Conservation (phyloP, 495 filamentous ascomycete genomes). For the Penicillium cataractarum region DNA sequence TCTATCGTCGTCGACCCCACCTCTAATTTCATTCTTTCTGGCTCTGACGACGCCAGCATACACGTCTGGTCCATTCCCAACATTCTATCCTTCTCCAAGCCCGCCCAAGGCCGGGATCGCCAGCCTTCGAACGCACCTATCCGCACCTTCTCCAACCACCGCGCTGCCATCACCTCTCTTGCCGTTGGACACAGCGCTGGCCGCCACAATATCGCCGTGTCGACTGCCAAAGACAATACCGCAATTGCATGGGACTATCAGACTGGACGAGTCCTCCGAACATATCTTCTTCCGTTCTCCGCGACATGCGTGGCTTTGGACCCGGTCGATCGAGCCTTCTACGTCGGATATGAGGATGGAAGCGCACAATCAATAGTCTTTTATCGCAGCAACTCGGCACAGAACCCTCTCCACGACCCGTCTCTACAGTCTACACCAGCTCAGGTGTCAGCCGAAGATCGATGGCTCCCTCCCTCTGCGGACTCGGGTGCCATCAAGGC, state of each 20-base stretch:
- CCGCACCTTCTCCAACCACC: conserved; percentile 76
- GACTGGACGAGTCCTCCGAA: conserved; percentile 72
- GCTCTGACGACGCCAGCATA: conserved; percentile 84
- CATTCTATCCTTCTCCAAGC: conserved; percentile 67
- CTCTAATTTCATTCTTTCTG: conserved; percentile 80
- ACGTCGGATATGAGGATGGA: conserved; percentile 81
- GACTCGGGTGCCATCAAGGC: conserved; percentile 65
- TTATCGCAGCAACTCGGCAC: conserved; percentile 57
- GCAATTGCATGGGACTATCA: conserved; percentile 90
- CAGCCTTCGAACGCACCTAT: conserved; percentile 56
- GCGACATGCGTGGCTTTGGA: conserved; percentile 78
- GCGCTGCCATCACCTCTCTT: conserved; percentile 75
- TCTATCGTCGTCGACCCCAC: conserved; percentile 71
- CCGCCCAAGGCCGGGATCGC: conserved; percentile 37
- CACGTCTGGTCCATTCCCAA: conserved; percentile 84
- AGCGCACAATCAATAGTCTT: conserved; percentile 81
- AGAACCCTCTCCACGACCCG: conserved; percentile 58
- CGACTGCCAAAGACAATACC: conserved; percentile 77
- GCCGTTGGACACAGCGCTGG: conserved; percentile 67
- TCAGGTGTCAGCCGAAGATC: conserved; percentile 56
- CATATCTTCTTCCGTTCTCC: conserved; percentile 72
- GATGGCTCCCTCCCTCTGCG: conserved; percentile 63
- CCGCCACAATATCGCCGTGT: conserved; percentile 74
- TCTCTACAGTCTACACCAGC: conserved; percentile 58
- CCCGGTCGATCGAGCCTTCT: conserved; percentile 80